These are phyloP conservation scores for Polychytrium aggregatum DNA, from an alignment of 192 early-diverging fungal species.

Conservation along the genomic window DNA sequence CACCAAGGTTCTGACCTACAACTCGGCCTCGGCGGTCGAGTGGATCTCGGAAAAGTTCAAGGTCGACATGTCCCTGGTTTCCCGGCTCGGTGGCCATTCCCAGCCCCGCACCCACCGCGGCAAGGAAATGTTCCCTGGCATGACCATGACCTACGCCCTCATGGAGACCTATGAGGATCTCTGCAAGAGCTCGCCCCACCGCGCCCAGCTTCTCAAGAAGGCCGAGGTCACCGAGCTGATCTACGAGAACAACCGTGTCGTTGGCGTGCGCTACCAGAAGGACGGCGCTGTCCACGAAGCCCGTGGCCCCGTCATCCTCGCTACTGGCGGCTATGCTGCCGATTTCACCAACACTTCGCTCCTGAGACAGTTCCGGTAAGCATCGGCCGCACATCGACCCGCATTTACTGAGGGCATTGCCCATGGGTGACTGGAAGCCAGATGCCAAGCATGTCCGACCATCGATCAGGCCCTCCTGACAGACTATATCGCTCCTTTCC, in stretches of 20 bases:
- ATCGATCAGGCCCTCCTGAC: too few relatives aligned
- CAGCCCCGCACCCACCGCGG: slow-evolving; percentile 90
- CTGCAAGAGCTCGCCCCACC: slow-evolving; percentile 48
- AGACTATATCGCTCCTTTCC: neutral
- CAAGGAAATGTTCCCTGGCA: slow-evolving; percentile 54
- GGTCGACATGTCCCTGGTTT: slow-evolving; percentile 77
- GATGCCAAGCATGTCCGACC: too few relatives aligned
- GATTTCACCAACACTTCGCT: slow-evolving; percentile 69
- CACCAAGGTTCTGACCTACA: slow-evolving; percentile 72
- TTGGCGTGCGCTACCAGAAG: slow-evolving; percentile 71
- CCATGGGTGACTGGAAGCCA: too few relatives aligned
- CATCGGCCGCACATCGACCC: too few relatives aligned
- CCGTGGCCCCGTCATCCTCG: slow-evolving; percentile 72
- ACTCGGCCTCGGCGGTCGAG: slow-evolving; percentile 80
- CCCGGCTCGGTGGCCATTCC: slow-evolving; percentile 85
- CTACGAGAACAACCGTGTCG: slow-evolving; percentile 49
- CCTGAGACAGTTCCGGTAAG: slow-evolving; percentile 68
- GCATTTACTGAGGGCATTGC: too few relatives aligned
- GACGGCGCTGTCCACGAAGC: slow-evolving; percentile 46
- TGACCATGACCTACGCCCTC: slow-evolving; percentile 91
- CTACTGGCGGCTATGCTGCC: slow-evolving; percentile 93
- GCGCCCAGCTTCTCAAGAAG: slow-evolving; percentile 70
- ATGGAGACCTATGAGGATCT: slow-evolving; percentile 71
- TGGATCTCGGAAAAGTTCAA: slow-evolving; percentile 87
- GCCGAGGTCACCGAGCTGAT: slow-evolving; percentile 71